Conservation (phyloP, 306 rosid species). For the Citrullus amarus region DNA sequence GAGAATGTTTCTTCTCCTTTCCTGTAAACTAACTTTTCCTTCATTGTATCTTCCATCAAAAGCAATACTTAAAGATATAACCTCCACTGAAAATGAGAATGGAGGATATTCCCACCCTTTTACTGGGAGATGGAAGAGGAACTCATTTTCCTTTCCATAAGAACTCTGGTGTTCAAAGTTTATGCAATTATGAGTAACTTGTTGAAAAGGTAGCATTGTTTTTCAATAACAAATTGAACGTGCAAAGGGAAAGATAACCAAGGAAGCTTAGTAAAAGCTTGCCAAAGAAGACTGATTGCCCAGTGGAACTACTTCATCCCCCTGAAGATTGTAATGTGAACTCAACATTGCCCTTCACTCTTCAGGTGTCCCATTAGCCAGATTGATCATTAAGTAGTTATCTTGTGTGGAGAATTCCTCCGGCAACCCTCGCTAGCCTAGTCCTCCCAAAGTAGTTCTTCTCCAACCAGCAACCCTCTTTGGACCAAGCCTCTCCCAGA, state of each 20-base stretch:
- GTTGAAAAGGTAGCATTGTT: background rate
- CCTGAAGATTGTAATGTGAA: constrained; percentile 96
- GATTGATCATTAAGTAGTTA: constrained; percentile 25
- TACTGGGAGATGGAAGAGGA: background rate
- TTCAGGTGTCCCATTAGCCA: constrained; percentile 65
- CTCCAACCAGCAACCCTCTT: too few species aligned
- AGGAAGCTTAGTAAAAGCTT: background rate
- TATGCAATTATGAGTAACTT: background rate
- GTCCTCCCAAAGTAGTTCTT: too few species aligned
- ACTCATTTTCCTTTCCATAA: background rate
- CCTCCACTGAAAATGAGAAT: background rate
- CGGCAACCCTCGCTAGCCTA: too few species aligned
- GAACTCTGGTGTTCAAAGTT: background rate
- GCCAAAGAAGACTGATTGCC: constrained; percentile 33
- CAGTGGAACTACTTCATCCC: constrained; percentile 77
- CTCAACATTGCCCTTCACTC: constrained; percentile 86
- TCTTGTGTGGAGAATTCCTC: constrained; percentile 4
- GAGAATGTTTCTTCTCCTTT: background rate
- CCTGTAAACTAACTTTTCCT: background rate
- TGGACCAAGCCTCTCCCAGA: too few species aligned
- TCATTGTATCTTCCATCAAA: background rate
- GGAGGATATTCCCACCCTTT: background rate
- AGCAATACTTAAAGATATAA: background rate
- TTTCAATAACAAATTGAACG: background rate
- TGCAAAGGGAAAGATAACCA: background rate